Base-by-base conservation (phyloP, 2,329 filamentous ascomycete species). In the Epichloe gansuensis region DNA sequence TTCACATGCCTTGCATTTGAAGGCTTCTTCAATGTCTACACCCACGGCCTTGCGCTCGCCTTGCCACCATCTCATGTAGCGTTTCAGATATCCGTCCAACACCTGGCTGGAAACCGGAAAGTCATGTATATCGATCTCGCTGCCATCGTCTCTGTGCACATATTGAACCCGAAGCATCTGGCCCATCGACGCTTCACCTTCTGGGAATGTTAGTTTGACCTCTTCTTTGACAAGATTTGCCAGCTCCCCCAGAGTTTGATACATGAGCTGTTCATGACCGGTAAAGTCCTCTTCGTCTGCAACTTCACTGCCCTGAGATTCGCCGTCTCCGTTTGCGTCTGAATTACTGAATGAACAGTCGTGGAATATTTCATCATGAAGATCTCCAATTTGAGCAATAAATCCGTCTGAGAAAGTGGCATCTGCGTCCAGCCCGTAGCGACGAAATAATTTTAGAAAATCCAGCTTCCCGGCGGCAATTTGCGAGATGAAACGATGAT, bases 61-160 rank as follows among this genome's bases (percentile, higher is more conserved):
- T 35, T 78, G 80, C 91, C 91, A 97, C 89, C 89, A 96, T n/a
- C 74, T 66, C 77, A 96, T 81, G 56, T 86, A 83, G 3, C 80
- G 74, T 0, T 69, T 63, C 3, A 95, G 64, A 62, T 94, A 94
- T 1, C 66, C 68, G 11, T 83, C 75, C 43, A 96, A 70, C 3
- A 73, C 73, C 1, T 72, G 65, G 0, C 76, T 71, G 52, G 91
- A 84, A 61, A 88, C 87, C 0, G 80, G 72, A 57, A 93, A 77
- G 2, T 85, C 71, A 44, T 75, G 72, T 6, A 71, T 68, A n/a
- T 81, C 71, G 7, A 80, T 74, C 47, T 74, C 67, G 1, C 70
- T 69, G 2, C 80, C 80, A 43, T 80, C 71, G 3, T 63, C 64
- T 7, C 76, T 71, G 55, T 74, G 72, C 2, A 76, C 68, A 59